phyloP scores from a whole-genome alignment of 2,329 filamentous ascomycete genomes.

The Xylariaceae sp. region DNA sequence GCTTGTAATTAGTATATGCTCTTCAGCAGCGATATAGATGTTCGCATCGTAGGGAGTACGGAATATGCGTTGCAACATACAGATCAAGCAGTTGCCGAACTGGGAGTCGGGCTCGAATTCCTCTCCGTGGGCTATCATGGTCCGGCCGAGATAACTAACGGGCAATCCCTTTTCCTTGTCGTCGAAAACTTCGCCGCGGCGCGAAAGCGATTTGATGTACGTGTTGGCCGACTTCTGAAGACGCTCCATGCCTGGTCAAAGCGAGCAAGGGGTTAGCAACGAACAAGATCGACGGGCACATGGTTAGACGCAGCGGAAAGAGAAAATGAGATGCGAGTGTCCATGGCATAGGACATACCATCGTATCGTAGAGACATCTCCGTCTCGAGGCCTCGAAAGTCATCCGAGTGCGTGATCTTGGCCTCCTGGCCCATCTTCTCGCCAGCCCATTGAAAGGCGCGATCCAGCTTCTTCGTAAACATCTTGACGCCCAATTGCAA shows the following conservation, averaged over 20 bases:
- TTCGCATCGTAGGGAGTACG: no score
- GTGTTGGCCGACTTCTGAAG: constrained; percentile 79
- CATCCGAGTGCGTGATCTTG: constrained; percentile 80
- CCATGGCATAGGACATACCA: constrained; percentile 49
- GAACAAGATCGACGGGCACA: neutral
- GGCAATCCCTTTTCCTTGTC: constrained; percentile 85
- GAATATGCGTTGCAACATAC: constrained; percentile 39
- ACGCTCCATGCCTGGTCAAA: constrained; percentile 74
- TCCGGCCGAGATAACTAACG: constrained; percentile 70
- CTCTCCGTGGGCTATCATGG: constrained; percentile 84
- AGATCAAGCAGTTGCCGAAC: constrained; percentile 78
- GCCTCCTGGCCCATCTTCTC: constrained; percentile 92
- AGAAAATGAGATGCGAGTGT: neutral
- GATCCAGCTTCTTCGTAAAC: constrained; percentile 80
- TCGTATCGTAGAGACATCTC: constrained; percentile 89
- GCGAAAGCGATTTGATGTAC: constrained; percentile 84
- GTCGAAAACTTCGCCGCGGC: constrained; percentile 70
- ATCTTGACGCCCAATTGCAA: constrained; percentile 37
- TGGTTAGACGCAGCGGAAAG: neutral
- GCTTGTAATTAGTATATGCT: constrained; percentile 10
- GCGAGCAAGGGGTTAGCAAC: constrained; percentile 2
- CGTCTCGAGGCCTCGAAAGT: constrained; percentile 83
- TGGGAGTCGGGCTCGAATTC: constrained; percentile 89
- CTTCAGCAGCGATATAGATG: neutral
- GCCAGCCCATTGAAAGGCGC: constrained; percentile 95